These are phyloP conservation scores for Nitzschia palea DNA, from an alignment of 108 stramenopile genomes.

Conservation along the genomic window DNA sequence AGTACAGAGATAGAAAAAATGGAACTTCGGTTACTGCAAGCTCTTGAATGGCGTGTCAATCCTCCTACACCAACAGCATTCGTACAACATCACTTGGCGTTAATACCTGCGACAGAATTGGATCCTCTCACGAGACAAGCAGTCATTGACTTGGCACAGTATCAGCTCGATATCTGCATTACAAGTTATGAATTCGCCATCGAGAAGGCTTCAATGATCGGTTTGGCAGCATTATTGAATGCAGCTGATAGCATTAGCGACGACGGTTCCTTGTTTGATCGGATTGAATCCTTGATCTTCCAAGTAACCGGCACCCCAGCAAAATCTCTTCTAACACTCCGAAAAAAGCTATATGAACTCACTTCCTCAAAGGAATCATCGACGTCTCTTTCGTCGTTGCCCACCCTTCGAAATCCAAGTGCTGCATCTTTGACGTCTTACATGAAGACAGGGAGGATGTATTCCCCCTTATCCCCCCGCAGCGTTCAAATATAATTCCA, in stretches of 20 bases:
- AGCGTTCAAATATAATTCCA: not conserved
- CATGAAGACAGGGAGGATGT: not conserved
- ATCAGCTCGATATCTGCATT: constrained; percentile 41
- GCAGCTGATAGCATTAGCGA: constrained; percentile 28
- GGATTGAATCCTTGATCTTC: not conserved
- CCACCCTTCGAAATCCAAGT: not conserved
- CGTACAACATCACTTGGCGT: constrained; percentile 9
- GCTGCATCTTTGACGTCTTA: not conserved
- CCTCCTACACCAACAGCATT: constrained; percentile 40
- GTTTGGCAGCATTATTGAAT: constrained; percentile 42
- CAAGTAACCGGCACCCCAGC: not conserved
- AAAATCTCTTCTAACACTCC: not conserved
- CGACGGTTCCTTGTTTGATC: not conserved
- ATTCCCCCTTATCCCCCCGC: not conserved
- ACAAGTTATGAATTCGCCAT: constrained; percentile 31
- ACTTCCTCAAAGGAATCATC: not conserved
- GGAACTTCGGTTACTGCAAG: constrained; percentile 40
- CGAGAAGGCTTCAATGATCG: constrained; percentile 33
- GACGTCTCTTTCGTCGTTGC: not conserved
- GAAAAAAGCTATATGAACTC: not conserved
- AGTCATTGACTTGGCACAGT: constrained; percentile 27
- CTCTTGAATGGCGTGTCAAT: constrained; percentile 50
- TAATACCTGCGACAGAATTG: constrained; percentile 4
- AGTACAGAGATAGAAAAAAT: constrained; percentile 47
- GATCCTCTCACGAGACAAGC: constrained; percentile 8